Base-by-base conservation (phyloP, 140 eudicot species). In the Anethum foeniculum region DNA sequence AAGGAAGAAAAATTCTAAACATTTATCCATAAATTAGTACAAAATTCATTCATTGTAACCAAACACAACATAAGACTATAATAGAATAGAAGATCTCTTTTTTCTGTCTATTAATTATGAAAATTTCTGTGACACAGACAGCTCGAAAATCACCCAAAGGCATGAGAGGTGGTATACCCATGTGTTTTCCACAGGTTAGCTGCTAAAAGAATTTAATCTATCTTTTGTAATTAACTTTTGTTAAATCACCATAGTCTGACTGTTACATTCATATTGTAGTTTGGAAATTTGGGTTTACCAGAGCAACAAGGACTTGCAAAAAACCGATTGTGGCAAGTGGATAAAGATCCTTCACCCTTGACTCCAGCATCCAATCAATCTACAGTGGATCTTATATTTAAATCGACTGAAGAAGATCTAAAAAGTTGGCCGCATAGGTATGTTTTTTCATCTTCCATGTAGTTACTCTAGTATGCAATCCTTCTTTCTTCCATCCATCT, bases 231-330 rank as follows among this genome's bases (percentile, higher is more conserved):
- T 79, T 44, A 32, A 25, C 71, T 64, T 58, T 18, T 71, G 10
- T 49, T 49, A 0, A 23, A 75, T 78, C 14, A 76, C 47, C 83
- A 47, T 69, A 77, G 7, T 82, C 62, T 79, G 86, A 74, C 75
- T 80, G 71, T 75, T 60, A 54, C 28, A 72, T 81, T 43, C 72
- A 44, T 76, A 30, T 83, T 90, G 76, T 67, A 94, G 98, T 94
- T 91, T 87, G 91, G 88, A 78, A 90, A 88, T 85, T 88, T 90
- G 76, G 98, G 96, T 76, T 81, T 92, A 60, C 86, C 89, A 83
- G 97, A 92, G 88, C 94, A 80, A 85, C 92, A 90, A 87, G 98
- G 97, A 75, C 89, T 94, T 84, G 97, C 94, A 69, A 90, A 95
- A 82, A 94, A 85, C 92, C 89, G 92, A 80, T 52, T 90, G 80